These are phyloP conservation scores for Tricholoma sp. DNA, from an alignment of 768 basidiomycete genomes.

Conservation along the genomic window DNA sequence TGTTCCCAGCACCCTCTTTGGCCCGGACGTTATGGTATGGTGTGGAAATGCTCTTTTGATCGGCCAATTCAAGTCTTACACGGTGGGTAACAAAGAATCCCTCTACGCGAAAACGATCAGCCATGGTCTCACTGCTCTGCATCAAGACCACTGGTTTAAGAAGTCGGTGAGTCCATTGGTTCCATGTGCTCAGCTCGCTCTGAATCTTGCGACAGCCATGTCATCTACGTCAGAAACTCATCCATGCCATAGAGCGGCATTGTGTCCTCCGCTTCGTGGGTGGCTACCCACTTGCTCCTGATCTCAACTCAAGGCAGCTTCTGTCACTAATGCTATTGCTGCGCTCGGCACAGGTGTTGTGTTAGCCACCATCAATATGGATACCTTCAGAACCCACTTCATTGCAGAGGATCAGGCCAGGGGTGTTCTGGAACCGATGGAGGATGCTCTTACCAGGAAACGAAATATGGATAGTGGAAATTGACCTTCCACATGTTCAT, in stretches of 20 bases:
- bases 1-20: background rate
- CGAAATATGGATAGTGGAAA: background rate
- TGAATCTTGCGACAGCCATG: background rate
- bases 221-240: background rate
- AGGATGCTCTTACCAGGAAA: background rate
- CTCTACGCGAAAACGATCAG: background rate
- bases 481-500: too few species aligned
- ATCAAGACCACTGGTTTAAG: background rate
- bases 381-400: background rate
- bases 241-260: background rate
- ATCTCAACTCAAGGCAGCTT: background rate
- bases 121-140: background rate
- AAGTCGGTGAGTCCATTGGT: background rate
- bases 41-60: background rate
- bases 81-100: background rate
- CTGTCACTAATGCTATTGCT: background rate
- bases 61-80: background rate
- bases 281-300: background rate
- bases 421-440: background rate
- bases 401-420: background rate
- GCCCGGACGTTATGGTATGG: background rate
- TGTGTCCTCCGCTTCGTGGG: background rate
- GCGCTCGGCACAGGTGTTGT: background rate
- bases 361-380: background rate
- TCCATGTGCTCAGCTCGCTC: too few species aligned